phyloP scores from a whole-genome alignment of 140 eudicot species.

The Cichorium intybus region DNA sequence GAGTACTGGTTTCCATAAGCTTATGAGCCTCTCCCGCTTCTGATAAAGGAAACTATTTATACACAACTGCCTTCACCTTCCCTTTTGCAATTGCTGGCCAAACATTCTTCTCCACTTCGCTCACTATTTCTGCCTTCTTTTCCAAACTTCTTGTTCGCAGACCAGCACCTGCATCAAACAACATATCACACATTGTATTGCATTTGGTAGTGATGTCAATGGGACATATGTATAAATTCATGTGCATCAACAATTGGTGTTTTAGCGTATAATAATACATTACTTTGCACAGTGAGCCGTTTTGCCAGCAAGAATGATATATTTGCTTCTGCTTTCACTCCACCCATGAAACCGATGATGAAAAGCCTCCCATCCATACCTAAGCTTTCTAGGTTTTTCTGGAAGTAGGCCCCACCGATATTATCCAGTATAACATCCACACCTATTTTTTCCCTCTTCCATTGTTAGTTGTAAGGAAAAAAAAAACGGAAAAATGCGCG shows the following conservation, averaged over 20 bases:
- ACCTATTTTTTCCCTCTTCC: conserved; percentile 41
- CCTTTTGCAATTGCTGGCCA: conserved; percentile 74
- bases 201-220: neutral
- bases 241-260: neutral
- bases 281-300: conserved; percentile 97
- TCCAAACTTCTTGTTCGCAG: conserved; percentile 65
- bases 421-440: conserved; percentile 92
- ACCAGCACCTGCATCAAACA: conserved; percentile 67
- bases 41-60: conserved; percentile 52
- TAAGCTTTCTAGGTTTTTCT: conserved; percentile 78
- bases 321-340: conserved; percentile 56
- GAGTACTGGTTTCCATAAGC: conserved; percentile 76
- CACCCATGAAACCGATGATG: conserved; percentile 93
- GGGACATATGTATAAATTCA: neutral
- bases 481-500: neutral
- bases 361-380: conserved; percentile 89
- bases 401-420: conserved; percentile 78
- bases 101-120: conserved; percentile 79
- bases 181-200: neutral
- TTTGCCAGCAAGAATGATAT: conserved; percentile 52
- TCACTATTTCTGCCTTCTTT: conserved; percentile 74
- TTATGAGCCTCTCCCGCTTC: conserved; percentile 75
- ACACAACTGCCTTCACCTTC: conserved; percentile 62
- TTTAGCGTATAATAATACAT: neutral
- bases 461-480: conserved; percentile 8